A percentile compares a stretch with the other conserved stretches of the same genome.
phyloP scores from a whole-genome alignment of 495 filamentous ascomycete genomes.

The Aspergillus avenaceus region DNA sequence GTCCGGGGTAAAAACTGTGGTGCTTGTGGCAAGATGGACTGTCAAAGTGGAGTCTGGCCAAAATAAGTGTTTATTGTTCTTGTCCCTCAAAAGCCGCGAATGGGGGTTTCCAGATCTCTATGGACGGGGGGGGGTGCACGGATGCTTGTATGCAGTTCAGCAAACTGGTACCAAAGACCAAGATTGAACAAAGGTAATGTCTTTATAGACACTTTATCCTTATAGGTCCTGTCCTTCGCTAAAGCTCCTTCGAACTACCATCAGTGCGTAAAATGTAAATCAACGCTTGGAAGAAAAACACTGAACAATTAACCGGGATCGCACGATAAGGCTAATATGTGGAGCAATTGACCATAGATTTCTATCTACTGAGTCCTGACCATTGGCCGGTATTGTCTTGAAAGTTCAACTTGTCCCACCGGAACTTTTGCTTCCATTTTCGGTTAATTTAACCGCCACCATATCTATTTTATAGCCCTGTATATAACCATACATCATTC shows the following conservation, averaged over 20 bases:
- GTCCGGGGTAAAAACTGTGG: neutral
- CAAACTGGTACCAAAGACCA: neutral
- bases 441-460: slow-evolving; percentile 4
- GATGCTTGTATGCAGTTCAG: too few species aligned
- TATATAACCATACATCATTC: neutral
- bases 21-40: neutral
- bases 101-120: too few species aligned
- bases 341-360: neutral
- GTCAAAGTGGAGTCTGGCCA: neutral
- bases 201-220: too few species aligned
- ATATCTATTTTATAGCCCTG: neutral
- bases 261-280: too few species aligned
- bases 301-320: neutral
- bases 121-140: too few species aligned
- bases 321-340: neutral
- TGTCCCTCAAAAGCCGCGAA: too few species aligned
- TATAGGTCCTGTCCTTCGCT: too few species aligned
- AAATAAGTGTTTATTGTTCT: too few species aligned
- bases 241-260: too few species aligned
- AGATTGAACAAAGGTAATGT: neutral
- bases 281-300: too few species aligned
- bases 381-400: too few species aligned
- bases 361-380: too few species aligned
- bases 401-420: neutral
- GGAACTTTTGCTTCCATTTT: neutral